phyloP scores from a whole-genome alignment of 1,284 basidiomycete genomes.

The Papiliotrema terrestris region DNA sequence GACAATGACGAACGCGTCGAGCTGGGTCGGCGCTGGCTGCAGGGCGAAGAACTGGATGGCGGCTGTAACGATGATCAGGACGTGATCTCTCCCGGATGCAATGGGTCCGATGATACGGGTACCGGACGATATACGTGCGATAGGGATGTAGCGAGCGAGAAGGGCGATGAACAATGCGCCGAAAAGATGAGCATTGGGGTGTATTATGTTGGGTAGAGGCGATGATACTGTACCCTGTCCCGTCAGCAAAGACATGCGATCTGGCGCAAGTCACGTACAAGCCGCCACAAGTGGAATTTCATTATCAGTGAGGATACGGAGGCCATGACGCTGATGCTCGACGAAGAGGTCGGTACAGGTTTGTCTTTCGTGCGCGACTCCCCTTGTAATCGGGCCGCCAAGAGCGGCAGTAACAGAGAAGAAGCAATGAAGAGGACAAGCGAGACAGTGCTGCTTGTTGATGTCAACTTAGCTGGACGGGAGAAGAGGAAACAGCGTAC shows the following conservation, averaged over 20 bases:
- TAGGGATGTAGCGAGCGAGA: slow-evolving; percentile 25
- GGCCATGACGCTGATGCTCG: neutral
- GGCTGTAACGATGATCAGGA: slow-evolving; percentile 23
- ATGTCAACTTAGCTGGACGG: too few species aligned
- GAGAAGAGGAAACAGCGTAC: too few species aligned
- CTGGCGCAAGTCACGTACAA: neutral
- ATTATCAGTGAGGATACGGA: neutral
- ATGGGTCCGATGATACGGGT: slow-evolving; percentile 2
- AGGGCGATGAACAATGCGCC: neutral
- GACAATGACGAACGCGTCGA: slow-evolving; percentile 25
- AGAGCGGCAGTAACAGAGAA: neutral
- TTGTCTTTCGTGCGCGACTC: slow-evolving; percentile 1
- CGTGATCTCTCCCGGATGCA: slow-evolving; percentile 13
- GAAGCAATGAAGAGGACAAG: neutral
- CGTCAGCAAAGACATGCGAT: neutral
- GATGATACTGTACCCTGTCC: neutral
- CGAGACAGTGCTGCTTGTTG: neutral
- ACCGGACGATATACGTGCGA: slow-evolving; percentile 13
- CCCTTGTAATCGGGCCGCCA: neutral
- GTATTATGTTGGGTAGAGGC: neutral
- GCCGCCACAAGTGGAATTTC: neutral
- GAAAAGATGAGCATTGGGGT: slow-evolving; percentile 1
- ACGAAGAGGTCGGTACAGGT: neutral
- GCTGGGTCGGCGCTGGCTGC: slow-evolving; percentile 22
- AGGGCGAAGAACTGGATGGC: slow-evolving; percentile 38